Evolutionary conservation across 139 green algal species (phyloP).

Genomic region (Pleodorina starrii): DNA sequence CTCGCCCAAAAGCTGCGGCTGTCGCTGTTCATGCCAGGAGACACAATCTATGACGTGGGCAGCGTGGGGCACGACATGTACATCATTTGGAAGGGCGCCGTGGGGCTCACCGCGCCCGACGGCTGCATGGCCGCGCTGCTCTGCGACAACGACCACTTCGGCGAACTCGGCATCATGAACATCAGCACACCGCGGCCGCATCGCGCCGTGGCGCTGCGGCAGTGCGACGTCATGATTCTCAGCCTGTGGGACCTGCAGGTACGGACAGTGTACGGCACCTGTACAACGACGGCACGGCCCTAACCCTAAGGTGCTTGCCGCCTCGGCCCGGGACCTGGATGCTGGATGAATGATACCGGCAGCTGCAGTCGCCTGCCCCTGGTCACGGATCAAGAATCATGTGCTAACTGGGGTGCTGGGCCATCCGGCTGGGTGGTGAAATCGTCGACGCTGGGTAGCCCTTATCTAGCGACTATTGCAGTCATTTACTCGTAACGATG

Average conservation of each 20-base stretch:
- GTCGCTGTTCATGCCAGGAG: background rate
- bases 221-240: constrained; percentile 20
- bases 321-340: no score
- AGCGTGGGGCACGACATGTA: constrained; percentile 39
- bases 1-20: constrained; percentile 9
- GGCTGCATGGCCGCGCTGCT: constrained; percentile 10
- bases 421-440: no score
- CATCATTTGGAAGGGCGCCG: constrained; percentile 18
- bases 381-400: no score
- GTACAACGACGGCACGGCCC: no score
- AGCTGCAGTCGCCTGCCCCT: no score
- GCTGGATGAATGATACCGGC: no score
- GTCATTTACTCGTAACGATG: no score
- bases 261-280: no score
- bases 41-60: background rate
- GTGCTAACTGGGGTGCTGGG: no score
- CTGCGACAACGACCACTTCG: background rate
- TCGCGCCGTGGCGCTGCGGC: constrained; percentile 16
- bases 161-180: constrained; percentile 1
- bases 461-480: no score
- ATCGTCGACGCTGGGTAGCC: no score
- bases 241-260: constrained; percentile 32
- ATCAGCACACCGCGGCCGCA: background rate
- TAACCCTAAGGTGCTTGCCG: no score
- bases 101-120: background rate